Conservation (phyloP, 495 filamentous ascomycete species). For the Massariosphaeria phaeospora region DNA sequence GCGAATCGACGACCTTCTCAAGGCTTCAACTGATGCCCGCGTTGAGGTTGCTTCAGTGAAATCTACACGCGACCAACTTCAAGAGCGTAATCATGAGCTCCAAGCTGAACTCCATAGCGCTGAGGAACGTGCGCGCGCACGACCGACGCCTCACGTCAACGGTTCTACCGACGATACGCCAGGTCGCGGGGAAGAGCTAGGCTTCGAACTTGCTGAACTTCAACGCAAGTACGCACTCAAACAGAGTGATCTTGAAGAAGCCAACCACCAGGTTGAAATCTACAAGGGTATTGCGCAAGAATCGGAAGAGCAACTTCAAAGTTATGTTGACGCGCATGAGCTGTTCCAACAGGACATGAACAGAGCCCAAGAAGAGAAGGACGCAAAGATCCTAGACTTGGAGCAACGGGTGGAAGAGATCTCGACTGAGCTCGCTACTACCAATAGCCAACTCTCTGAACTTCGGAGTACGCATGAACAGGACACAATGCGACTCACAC, state of each 20-base stretch:
- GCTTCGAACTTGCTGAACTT: slow-evolving; percentile 74
- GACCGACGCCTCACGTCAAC: slow-evolving; percentile 55
- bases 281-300: slow-evolving; percentile 85
- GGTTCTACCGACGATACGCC: slow-evolving; percentile 49
- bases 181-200: slow-evolving; percentile 76
- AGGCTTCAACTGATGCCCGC: slow-evolving; percentile 68
- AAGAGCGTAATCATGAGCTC: slow-evolving; percentile 79
- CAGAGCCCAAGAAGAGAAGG: slow-evolving; percentile 62
- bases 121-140: slow-evolving; percentile 74
- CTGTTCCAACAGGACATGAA: slow-evolving; percentile 83
- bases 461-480: slow-evolving; percentile 75
- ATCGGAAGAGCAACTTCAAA: slow-evolving; percentile 82
- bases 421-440: slow-evolving; percentile 68
- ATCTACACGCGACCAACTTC: slow-evolving; percentile 81
- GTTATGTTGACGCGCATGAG: slow-evolving; percentile 74
- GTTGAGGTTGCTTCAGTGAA: slow-evolving; percentile 80
- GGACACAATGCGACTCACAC: slow-evolving; percentile 62
- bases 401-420: slow-evolving; percentile 78
- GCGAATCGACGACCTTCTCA: slow-evolving; percentile 80
- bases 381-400: slow-evolving; percentile 69
- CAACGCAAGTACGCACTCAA: slow-evolving; percentile 74
- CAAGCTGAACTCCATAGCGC: slow-evolving; percentile 79
- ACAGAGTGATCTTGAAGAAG: slow-evolving; percentile 68
- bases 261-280: slow-evolving; percentile 73
- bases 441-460: slow-evolving; percentile 71